Evolutionary conservation across 2,329 filamentous ascomycete genomes (phyloP).

Genomic region (Diaporthe vaccinii): DNA sequence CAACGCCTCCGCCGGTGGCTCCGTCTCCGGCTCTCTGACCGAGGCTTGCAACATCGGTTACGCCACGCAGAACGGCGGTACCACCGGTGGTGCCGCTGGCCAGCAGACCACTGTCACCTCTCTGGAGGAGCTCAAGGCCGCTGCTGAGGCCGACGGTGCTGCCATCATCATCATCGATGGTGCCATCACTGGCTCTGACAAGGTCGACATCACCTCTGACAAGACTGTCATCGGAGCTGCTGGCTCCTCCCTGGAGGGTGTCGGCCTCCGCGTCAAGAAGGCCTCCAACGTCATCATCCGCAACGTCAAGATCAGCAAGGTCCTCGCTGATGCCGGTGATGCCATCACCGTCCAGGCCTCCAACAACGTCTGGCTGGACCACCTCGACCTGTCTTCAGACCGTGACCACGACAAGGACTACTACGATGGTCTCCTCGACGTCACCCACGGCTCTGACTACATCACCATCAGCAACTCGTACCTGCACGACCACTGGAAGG

Average conservation of each 20-base stretch:
- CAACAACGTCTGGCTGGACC: slow-evolving; percentile 76
- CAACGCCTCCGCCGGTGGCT: slow-evolving; percentile 1
- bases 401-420: slow-evolving; percentile 74
- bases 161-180: slow-evolving; percentile 62
- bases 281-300: slow-evolving; percentile 72
- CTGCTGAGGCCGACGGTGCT: slow-evolving; percentile 60
- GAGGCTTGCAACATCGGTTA: slow-evolving; percentile 55
- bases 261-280: slow-evolving; percentile 66
- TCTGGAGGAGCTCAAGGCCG: slow-evolving; percentile 62
- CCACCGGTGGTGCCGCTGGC: slow-evolving; percentile 68
- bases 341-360: slow-evolving; percentile 70
- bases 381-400: slow-evolving; percentile 74
- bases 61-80: slow-evolving; percentile 63
- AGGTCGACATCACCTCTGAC: slow-evolving; percentile 62
- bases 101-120: slow-evolving; percentile 67
- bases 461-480: slow-evolving; percentile 63
- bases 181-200: slow-evolving; percentile 56
- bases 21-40: slow-evolving; percentile 25
- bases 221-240: slow-evolving; percentile 63
- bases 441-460: slow-evolving; percentile 74
- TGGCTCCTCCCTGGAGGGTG: slow-evolving; percentile 55
- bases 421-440: slow-evolving; percentile 77
- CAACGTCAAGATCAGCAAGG: slow-evolving; percentile 72
- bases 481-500: slow-evolving; percentile 69
- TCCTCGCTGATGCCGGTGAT: slow-evolving; percentile 69